A percentile compares a stretch with the other conserved stretches of the same genome.
Conservation (phyloP, 345 rosid species). For the Tarenaya hassleriana region DNA sequence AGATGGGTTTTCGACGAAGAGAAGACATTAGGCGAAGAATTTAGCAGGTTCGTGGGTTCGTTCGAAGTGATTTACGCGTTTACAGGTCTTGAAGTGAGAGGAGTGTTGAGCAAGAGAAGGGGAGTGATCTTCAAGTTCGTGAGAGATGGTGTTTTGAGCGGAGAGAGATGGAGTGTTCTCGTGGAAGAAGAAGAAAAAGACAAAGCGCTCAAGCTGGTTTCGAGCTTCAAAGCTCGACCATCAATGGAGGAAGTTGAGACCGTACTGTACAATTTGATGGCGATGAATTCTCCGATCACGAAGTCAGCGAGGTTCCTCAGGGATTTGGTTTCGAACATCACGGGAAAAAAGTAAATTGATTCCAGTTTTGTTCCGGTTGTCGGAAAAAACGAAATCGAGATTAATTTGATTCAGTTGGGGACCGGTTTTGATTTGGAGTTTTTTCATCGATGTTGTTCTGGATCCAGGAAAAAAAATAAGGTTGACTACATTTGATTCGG, state of each 20-base stretch:
- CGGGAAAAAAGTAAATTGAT: slow-evolving; percentile 65
- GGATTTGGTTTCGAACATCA: slow-evolving; percentile 62
- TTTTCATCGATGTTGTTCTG: too few relatives aligned
- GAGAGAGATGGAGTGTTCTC: slow-evolving; percentile 65
- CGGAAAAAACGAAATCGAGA: not conserved
- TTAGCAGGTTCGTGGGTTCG: slow-evolving; percentile 38
- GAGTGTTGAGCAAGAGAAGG: slow-evolving; percentile 57
- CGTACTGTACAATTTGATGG: slow-evolving; percentile 78
- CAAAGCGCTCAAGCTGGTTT: slow-evolving; percentile 56
- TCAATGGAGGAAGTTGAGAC: slow-evolving; percentile 70
- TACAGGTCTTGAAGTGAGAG: slow-evolving; percentile 65
- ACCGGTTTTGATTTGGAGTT: too few relatives aligned
- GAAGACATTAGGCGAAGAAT: slow-evolving; percentile 44
- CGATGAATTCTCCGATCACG: slow-evolving; percentile 75
- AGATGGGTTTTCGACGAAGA: slow-evolving; percentile 66
- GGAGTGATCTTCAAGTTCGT: slow-evolving; percentile 74
- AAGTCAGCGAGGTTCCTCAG: slow-evolving; percentile 72
- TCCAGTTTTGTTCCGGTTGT: not conserved
- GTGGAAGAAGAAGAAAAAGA: slow-evolving; percentile 75
- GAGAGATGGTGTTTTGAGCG: slow-evolving; percentile 74
- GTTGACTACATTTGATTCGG: too few relatives aligned
- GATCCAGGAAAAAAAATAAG: too few relatives aligned
- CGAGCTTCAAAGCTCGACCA: slow-evolving; percentile 61
- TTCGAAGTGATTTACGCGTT: slow-evolving; percentile 82
- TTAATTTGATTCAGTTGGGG: too few relatives aligned